Base-by-base conservation (phyloP, 805 yeast genomes). In the Teunomyces tritomae region DNA sequence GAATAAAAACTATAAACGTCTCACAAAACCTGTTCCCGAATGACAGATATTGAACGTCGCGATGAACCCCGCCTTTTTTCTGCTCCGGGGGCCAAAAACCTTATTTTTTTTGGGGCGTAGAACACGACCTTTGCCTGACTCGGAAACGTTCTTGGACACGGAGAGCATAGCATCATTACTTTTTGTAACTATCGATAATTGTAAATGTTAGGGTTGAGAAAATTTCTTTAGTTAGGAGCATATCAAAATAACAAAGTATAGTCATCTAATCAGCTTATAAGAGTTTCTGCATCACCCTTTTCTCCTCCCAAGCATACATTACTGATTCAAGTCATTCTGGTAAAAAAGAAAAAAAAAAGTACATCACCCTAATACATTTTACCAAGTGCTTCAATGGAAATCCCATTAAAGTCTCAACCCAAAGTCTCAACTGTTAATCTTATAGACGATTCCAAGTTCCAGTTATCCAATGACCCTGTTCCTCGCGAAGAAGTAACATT, bases 341-440 rank as follows among this genome's bases (percentile, higher is more conserved):
- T 5, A 3, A 20, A 9, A 9, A 35, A 20, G 26, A 16, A 35
- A 17, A 35, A 32, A 30, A 32, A 32, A 32, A 13, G 34, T 32
- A 32, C n/a, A n/a, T 32, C 11, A 3, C 34, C 4, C 14, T 16
- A 8, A 32, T 11, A 8, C 34, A 32, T 32, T 32, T 20, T 17
- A 33, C 24, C 27, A 10, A 13, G 40, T 6, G 16, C 28, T 27
- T 36, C 47, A 27, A 68, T 70, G 74, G 74, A 70, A 35, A 69
- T 71, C 45, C 74, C 75, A 6, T 58, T 71, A 35, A 70, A 70
- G 53, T 65, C 74, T 35, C 61, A 64, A 44, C 72, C 74, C 6
- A 63, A 68, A 55, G 75, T 70, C 13, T 68, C 74, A 4, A 59
- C 63, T 30, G 64, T 65, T n/a, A 61, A 61, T 39, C 58, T 61